Evolutionary conservation across 495 filamentous ascomycete genomes (phyloP).

Genomic region (Penicillium goetzii): DNA sequence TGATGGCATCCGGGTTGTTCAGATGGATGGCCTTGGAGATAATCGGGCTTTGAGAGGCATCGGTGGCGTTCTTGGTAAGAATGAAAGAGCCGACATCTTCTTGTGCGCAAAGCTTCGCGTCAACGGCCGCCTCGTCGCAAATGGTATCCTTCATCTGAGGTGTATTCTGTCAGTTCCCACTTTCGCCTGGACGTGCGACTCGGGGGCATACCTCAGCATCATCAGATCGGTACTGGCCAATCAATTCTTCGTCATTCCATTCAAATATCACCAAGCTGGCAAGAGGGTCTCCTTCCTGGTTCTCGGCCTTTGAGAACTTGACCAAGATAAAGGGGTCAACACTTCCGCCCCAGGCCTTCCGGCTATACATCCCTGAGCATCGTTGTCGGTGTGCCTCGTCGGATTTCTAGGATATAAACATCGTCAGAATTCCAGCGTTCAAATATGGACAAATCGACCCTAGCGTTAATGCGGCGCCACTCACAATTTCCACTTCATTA

Average conservation of each 20-base stretch:
- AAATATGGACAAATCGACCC: not conserved
- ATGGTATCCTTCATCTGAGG: conserved; percentile 67
- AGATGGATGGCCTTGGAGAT: conserved; percentile 80
- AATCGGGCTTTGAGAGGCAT: conserved; percentile 69
- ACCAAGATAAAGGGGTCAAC: conserved; percentile 86
- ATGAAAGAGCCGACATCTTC: conserved; percentile 86
- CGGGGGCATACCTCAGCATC: conserved; percentile 38
- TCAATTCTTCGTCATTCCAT: conserved; percentile 80
- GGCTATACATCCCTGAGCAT: conserved; percentile 98
- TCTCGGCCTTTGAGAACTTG: conserved; percentile 70
- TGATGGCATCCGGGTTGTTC: conserved; percentile 70
- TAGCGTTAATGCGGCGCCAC: conserved; percentile 27
- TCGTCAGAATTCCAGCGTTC: conserved; percentile 18
- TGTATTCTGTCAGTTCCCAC: conserved; percentile 20
- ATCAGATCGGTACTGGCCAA: conserved; percentile 58
- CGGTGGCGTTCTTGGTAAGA: conserved; percentile 70
- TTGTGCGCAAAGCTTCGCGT: conserved; percentile 68
- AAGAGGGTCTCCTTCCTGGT: conserved; percentile 65
- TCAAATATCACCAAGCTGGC: conserved; percentile 92
- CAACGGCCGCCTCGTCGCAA: conserved; percentile 70
- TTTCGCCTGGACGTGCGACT: not conserved
- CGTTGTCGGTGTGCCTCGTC: conserved; percentile 76
- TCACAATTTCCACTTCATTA: conserved; percentile 66
- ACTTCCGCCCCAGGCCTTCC: conserved; percentile 83
- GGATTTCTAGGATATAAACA: conserved; percentile 59